Base-by-base conservation (phyloP, 331 rosid species). In the Cydonia oblonga region DNA sequence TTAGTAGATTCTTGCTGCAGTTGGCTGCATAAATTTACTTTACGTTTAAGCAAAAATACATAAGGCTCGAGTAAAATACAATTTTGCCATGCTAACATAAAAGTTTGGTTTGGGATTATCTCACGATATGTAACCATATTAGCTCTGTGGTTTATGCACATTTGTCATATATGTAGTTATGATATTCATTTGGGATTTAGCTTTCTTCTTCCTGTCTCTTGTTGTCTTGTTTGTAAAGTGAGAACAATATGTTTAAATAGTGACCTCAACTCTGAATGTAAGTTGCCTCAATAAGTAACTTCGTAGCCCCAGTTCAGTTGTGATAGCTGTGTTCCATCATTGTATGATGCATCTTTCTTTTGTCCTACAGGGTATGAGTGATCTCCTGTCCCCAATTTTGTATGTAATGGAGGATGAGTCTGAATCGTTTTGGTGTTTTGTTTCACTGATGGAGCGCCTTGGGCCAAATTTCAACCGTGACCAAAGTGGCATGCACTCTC, bases 401-500 rank as follows among this genome's bases (percentile, higher is more conserved):
- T 95, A 81, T 74, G 96, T 91, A 65, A 81, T 87, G 93, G 89
- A 69, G 60, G 93, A 91, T 84, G 99, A 95, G 70, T 87, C 99
- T 3, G 93, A 89, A 74, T 85, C 99, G 66, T 95, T 95, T 86
- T 95, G 99, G 99, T 95, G 97, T 83, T 95, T 95, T 81, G 97
- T 86, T 78, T 87, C 92, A n/a, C 81, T 95, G 67, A 87, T 95
- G 99, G 96, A 88, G 75, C 96, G 96, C 49, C 92, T 95, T 22
- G 99, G 99, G 76, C 96, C 99, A 66, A 95, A 95, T 85, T 95
- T 95, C 77, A 95, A 95, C 75, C 99, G 97, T 51, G 97, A 95
- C 81, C 99, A 95, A 81, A 95, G 86, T 59, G 99, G 99, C 85
- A 95, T 95, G 99, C 99, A 95, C 81, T 89, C 97, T 73, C 99